phyloP scores from a whole-genome alignment of 2,329 filamentous ascomycete species.

The Sarocladium brachiariae region DNA sequence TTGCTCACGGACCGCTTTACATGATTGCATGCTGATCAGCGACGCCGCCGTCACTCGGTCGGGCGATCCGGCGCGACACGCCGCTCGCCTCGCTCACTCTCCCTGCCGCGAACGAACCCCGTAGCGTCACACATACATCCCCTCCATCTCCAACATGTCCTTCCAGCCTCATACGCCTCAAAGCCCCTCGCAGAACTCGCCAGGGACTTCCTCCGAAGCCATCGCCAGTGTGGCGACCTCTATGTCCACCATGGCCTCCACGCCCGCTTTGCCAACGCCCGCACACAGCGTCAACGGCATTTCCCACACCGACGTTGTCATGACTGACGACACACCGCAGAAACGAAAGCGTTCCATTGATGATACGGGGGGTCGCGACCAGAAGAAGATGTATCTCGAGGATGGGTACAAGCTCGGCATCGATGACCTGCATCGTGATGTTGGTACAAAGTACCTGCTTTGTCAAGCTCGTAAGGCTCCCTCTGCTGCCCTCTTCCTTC shows the following conservation, averaged over 20 bases:
- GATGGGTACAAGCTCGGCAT: conserved; percentile 50
- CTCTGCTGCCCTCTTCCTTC: conserved; percentile 27
- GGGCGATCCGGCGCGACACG: conserved; percentile 8
- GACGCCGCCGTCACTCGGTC: conserved; percentile 7
- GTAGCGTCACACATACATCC: not conserved
- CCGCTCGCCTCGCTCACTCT: conserved; percentile 3
- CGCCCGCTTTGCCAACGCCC: conserved; percentile 52
- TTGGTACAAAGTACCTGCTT: conserved; percentile 61
- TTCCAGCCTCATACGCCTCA: conserved; percentile 62
- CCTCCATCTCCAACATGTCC: conserved; percentile 40
- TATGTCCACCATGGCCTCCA: conserved; percentile 36
- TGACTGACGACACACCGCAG: conserved; percentile 46
- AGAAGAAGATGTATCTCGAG: conserved; percentile 58
- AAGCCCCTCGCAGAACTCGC: conserved; percentile 57
- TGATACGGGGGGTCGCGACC: conserved; percentile 43
- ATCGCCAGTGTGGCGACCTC: conserved; percentile 44
- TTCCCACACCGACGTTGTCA: conserved; percentile 37
- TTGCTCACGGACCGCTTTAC: not conserved
- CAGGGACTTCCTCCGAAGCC: conserved; percentile 45
- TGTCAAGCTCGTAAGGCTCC: conserved; percentile 61
- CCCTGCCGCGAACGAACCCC: not conserved
- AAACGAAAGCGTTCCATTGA: conserved; percentile 57
- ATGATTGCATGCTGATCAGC: conserved; percentile 6
- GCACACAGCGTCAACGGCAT: conserved; percentile 55
- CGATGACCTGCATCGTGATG: conserved; percentile 58